phyloP scores from a whole-genome alignment of 768 basidiomycete genomes.

The Trametes coccinea region DNA sequence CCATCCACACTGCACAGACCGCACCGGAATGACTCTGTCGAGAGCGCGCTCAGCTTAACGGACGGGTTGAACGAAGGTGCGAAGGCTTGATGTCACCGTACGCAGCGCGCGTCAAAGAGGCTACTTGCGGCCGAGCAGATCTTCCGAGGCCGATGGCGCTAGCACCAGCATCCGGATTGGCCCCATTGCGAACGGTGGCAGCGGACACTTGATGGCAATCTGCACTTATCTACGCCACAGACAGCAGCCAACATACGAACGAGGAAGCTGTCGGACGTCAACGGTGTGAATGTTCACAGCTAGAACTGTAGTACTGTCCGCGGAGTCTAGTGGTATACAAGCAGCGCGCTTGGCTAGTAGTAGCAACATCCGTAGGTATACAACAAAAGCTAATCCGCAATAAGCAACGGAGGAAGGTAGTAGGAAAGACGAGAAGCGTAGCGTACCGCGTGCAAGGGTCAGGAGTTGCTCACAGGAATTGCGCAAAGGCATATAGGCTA shows the following conservation, averaged over 20 bases:
- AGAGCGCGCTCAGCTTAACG: too few relatives aligned
- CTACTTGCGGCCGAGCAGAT: neutral
- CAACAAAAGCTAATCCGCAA: neutral
- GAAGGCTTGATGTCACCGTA: neutral
- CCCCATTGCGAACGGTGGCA: too few relatives aligned
- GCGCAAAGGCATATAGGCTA: slow-evolving; percentile 3
- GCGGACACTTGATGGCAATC: neutral
- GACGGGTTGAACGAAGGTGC: too few relatives aligned
- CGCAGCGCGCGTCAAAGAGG: neutral
- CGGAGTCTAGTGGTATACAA: neutral
- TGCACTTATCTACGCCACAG: slow-evolving; percentile 1
- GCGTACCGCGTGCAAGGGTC: neutral
- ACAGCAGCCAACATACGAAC: neutral
- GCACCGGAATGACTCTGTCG: neutral
- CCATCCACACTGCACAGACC: neutral
- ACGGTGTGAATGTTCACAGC: slow-evolving; percentile 1
- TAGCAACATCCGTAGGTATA: slow-evolving; percentile 3
- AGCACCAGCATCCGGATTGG: too few relatives aligned
- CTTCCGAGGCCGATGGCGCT: too few relatives aligned
- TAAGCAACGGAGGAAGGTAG: neutral
- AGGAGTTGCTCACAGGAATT: slow-evolving; percentile 1
- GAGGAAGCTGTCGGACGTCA: slow-evolving; percentile 2
- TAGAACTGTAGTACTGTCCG: neutral
- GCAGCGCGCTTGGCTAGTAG: neutral
- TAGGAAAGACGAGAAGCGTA: neutral